A percentile compares a stretch with the other conserved stretches of the same genome.
phyloP scores from a whole-genome alignment of 495 filamentous ascomycete species.

The Thozetella sp. region DNA sequence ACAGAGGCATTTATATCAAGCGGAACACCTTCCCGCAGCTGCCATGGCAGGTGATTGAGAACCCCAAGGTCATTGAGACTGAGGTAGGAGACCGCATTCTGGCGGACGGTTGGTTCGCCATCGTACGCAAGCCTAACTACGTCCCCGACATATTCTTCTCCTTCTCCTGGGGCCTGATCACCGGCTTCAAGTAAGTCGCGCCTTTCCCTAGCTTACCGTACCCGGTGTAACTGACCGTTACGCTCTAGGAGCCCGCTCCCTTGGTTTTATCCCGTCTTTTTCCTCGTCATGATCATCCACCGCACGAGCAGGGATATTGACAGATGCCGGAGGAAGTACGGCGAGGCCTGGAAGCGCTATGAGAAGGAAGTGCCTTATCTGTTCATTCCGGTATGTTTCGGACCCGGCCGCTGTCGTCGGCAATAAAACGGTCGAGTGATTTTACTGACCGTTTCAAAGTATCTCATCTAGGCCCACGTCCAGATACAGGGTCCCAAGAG shows the following conservation, averaged over 20 bases:
- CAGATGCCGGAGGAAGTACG: slow-evolving; percentile 85
- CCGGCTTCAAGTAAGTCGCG: slow-evolving; percentile 41
- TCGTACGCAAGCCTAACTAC: slow-evolving; percentile 95
- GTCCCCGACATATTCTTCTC: slow-evolving; percentile 88
- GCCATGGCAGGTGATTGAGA: slow-evolving; percentile 86
- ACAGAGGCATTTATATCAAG: slow-evolving; percentile 69
- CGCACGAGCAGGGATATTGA: slow-evolving; percentile 84
- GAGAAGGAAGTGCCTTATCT: slow-evolving; percentile 86
- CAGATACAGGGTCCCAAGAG: too few relatives aligned
- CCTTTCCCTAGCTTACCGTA: background rate
- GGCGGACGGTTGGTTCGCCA: slow-evolving; percentile 90
- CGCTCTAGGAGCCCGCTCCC: slow-evolving; percentile 73
- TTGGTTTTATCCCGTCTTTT: slow-evolving; percentile 97
- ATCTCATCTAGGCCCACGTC: too few relatives aligned
- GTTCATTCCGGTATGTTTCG: slow-evolving; percentile 94
- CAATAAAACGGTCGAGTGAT: too few relatives aligned
- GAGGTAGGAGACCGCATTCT: slow-evolving; percentile 79
- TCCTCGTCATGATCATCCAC: slow-evolving; percentile 90
- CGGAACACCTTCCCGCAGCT: slow-evolving; percentile 90
- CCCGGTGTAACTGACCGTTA: background rate
- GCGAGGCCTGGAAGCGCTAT: slow-evolving; percentile 89
- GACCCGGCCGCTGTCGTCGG: too few relatives aligned
- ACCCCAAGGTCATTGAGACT: slow-evolving; percentile 85
- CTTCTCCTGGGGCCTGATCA: slow-evolving; percentile 58
- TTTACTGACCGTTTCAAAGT: too few relatives aligned